Base-by-base conservation (phyloP, 257 asterid genomes). In the Ligustrum vulgare region DNA sequence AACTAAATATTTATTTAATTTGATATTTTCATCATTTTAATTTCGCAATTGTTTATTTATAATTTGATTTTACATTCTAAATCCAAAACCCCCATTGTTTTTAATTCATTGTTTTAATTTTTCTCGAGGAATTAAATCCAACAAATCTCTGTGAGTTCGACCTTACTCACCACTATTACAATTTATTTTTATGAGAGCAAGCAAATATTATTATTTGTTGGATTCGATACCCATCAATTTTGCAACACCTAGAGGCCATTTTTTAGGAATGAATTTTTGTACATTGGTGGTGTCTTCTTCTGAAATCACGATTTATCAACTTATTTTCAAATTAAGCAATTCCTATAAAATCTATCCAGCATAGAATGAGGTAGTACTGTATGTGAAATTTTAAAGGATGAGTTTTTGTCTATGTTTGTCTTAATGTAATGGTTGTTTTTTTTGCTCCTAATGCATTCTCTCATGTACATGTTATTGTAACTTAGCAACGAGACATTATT, bases 201-300 rank as follows among this genome's bases (percentile, higher is more conserved):
- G n/a, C n/a, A n/a, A n/a, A n/a, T n/a, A n/a, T n/a, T n/a, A n/a
- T n/a, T n/a, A n/a, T n/a, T n/a, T n/a, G n/a, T n/a, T n/a, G n/a
- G n/a, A n/a, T n/a, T n/a, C n/a, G n/a, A n/a, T n/a, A n/a, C n/a
- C n/a, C n/a, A n/a, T n/a, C n/a, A n/a, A n/a, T n/a, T n/a, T 75
- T 84, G 86, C 67, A 69, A 62, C 58, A 56, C 45, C 82, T 73
- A 80, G 76, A 77, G 37, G 80, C 93, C 96, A 87, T 88, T 67
- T 76, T 80, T 56, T 83, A 70, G 82, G 86, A 51, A 67, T 80
- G 78, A 75, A 34, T 75, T 66, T 68, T 77, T 77, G 77, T 36
- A 67, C 82, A 87, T 83, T 79, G 80, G 47, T 72, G 49, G 72
- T 83, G 86, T 89, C 87, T 81, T 77, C 82, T 81, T 67, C 80